Conservation (phyloP, 2,329 filamentous ascomycete genomes). For the Rhynchosporium secalis region DNA sequence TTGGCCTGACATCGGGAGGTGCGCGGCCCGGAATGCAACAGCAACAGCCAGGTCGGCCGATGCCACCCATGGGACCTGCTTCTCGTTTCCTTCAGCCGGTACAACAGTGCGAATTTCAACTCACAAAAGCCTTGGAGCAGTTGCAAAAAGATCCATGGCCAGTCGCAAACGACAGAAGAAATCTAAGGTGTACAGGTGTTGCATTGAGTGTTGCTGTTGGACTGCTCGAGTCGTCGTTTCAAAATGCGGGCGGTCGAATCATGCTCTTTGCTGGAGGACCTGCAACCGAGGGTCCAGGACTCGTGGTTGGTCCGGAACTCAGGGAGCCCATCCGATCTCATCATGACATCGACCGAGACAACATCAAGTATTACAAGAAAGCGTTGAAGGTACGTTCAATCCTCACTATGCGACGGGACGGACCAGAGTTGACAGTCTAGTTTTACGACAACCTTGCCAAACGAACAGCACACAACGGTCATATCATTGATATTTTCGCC, state of each 20-base stretch:
- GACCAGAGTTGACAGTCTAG: slow-evolving; percentile 44
- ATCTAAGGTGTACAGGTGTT: slow-evolving; percentile 89
- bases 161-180: slow-evolving; percentile 88
- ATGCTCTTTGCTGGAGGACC: slow-evolving; percentile 97
- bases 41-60: slow-evolving; percentile 72
- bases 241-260: slow-evolving; percentile 90
- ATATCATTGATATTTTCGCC: slow-evolving; percentile 96
- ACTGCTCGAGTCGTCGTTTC: slow-evolving; percentile 89
- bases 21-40: slow-evolving; percentile 69
- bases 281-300: slow-evolving; percentile 92
- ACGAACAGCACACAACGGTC: slow-evolving; percentile 91
- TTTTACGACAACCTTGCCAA: slow-evolving; percentile 96
- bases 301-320: slow-evolving; percentile 94
- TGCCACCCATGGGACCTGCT: slow-evolving; percentile 75
- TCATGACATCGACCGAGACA: slow-evolving; percentile 97
- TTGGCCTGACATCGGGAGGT: slow-evolving; percentile 73
- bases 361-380: slow-evolving; percentile 99
- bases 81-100: slow-evolving; percentile 91
- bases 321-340: slow-evolving; percentile 96
- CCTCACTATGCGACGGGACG: neutral
- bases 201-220: slow-evolving; percentile 95
- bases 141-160: slow-evolving; percentile 98
- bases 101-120: slow-evolving; percentile 93
- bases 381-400: slow-evolving; percentile 74
- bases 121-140: slow-evolving; percentile 93